Base-by-base conservation (phyloP, 495 filamentous ascomycete genomes). In the Glutinoglossum americanum region DNA sequence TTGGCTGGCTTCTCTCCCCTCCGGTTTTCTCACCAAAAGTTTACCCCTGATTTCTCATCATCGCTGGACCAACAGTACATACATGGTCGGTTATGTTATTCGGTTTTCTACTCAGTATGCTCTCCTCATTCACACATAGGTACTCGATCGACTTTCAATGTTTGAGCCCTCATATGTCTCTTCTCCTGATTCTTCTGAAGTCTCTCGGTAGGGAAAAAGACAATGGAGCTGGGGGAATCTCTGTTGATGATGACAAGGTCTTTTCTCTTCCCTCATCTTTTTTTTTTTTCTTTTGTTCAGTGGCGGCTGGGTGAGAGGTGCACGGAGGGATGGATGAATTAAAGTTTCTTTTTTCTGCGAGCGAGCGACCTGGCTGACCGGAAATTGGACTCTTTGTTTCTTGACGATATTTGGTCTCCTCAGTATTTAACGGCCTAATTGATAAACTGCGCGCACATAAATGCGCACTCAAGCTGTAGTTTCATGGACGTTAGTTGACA, bases 341-440 rank as follows among this genome's bases (percentile, higher is more conserved):
- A 8, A 23, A 6, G n/a, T n/a, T n/a, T n/a, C n/a, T 53, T 53
- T 53, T 25, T 19, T 45, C 21, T 23, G 41, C 41, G 41, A 45
- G n/a, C 41, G 9, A 45, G 41, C 41, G 41, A 45, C 17, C 41
- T 45, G 41, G 41, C n/a, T 45, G 41, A 45, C 41, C 10, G 41
- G 37, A 45, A 45, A 45, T 45, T 45, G 41, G 41, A 45, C 41
- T 45, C 41, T 45, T 21, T 39, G 37, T 39, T 6, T 45, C 15
- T 21, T 45, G 37, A 41, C 21, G 41, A 23, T 45, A 21, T 45
- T 30, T 53, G 15, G 49, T 28, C 15, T 11, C 13, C 37, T 4
- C 49, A 53, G 28, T 27, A 53, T 27, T 53, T 53, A 27, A 53
- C 49, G 49, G 49, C 49, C 49, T 53, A 53, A 53, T 53, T 53